Conservation (phyloP, 495 filamentous ascomycete genomes). For the Annulohypoxylon bovei region DNA sequence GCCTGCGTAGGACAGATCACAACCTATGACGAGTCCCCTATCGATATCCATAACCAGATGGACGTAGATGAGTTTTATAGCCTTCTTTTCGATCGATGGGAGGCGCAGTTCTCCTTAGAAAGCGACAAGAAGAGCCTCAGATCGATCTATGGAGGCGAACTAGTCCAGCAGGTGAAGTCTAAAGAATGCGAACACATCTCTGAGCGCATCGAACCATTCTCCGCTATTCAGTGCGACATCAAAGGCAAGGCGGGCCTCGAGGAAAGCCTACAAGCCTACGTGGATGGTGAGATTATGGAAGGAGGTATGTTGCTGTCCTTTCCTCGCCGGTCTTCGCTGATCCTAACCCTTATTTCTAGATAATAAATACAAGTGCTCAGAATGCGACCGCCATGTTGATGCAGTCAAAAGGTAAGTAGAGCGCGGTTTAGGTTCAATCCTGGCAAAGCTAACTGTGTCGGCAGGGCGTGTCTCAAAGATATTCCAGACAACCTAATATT, state of each 20-base stretch:
- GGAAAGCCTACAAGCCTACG: conserved; percentile 92
- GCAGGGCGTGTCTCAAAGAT: conserved; percentile 87
- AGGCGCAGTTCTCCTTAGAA: conserved; percentile 75
- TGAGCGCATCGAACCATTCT: conserved; percentile 88
- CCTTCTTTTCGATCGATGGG: conserved; percentile 89
- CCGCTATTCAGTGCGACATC: conserved; percentile 96
- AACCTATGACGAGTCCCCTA: conserved; percentile 84
- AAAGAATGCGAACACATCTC: conserved; percentile 96
- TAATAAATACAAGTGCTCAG: conserved; percentile 97
- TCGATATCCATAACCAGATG: conserved; percentile 92
- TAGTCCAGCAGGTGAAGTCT: conserved; percentile 94
- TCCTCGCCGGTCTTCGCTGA: conserved; percentile 23
- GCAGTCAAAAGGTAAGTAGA: conserved; percentile 81
- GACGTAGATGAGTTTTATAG: conserved; percentile 99
- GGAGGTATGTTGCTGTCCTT: conserved; percentile 66
- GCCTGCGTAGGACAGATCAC: conserved; percentile 77
- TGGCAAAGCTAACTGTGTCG: conserved; percentile 31
- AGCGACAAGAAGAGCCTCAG: conserved; percentile 80
- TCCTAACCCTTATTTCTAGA: conserved; percentile 58
- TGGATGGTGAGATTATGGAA: conserved; percentile 96
- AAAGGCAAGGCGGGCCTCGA: conserved; percentile 86
- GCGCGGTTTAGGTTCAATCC: neutral
- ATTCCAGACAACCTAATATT: conserved; percentile 95
- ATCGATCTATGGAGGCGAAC: conserved; percentile 88
- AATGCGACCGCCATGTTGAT: conserved; percentile 89